Base-by-base conservation (phyloP, 1,139 yeast genomes). In the Geotrichum klebahnii region DNA sequence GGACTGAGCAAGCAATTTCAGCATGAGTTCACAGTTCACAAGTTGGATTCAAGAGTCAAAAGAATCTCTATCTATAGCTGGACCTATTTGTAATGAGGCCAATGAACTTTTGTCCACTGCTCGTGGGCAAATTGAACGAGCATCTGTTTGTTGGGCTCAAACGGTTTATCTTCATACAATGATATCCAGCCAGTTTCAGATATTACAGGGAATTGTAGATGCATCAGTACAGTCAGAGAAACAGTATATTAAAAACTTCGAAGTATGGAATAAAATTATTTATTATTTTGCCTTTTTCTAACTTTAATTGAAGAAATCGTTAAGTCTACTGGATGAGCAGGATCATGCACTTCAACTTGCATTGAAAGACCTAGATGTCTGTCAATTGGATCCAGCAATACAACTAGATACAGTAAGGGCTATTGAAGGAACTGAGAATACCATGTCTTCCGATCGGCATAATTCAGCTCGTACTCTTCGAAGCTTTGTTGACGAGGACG, bases 401-500 rank as follows among this genome's bases (percentile, higher is more conserved):
- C 35, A 48, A 14, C 10, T 14, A 14, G 35, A 34, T 9, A 17
- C 39, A 12, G 16, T 6, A n/a, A 37, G n/a, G 28, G 31, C 29
- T 4, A 5, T 16, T 37, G 31, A 22, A 5, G 28, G 23, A n/a
- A 24, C 16, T 4, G 17, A 2, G 16, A 16, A 16, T 22, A 3
- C 10, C 6, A 10, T 19, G 3, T n/a, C 44, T 2, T 14, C 26
- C 1, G 14, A 16, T 5, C 22, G 9, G 3, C 35, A 14, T 12
- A 5, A 14, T 26, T 19, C 36, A 12, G 28, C 41, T 19, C 47
- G 36, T 2, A 20, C 36, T 54, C 57, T 37, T 20, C 68, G 70
- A 34, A 76, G 75, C 48, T 77, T 75, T 58, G 74, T 78, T 1
- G 72, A 77, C 2, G 71, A 65, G 42, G 72, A 69, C 3, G 72